These are phyloP conservation scores for Fragilariopsis cylindrus DNA, from an alignment of 108 stramenopile species.

Conservation along the genomic window DNA sequence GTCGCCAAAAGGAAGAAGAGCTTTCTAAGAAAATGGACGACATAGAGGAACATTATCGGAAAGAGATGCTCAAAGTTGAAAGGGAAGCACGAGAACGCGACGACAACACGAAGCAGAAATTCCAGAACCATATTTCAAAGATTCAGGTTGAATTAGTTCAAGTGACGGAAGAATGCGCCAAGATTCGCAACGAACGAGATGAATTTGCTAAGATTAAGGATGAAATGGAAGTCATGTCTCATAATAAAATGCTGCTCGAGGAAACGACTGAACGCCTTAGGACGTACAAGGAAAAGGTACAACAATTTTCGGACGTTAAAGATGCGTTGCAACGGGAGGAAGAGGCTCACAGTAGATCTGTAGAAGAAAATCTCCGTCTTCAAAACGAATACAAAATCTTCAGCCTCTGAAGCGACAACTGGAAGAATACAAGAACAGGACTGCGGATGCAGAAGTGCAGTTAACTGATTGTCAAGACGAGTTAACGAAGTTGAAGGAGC, in stretches of 20 bases:
- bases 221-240: constrained; percentile 72
- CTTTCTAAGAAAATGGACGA: constrained; percentile 50
- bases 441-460: constrained; percentile 72
- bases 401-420: constrained; percentile 73
- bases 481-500: constrained; percentile 44
- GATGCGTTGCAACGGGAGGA: constrained; percentile 75
- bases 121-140: constrained; percentile 36
- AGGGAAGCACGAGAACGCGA: constrained; percentile 35
- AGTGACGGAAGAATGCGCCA: constrained; percentile 31
- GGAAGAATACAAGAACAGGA: constrained; percentile 75
- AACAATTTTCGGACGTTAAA: constrained; percentile 64
- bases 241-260: constrained; percentile 53
- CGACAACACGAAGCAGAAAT: constrained; percentile 38
- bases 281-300: constrained; percentile 63
- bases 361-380: constrained; percentile 69
- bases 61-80: constrained; percentile 76
- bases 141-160: constrained; percentile 43
- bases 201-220: constrained; percentile 62
- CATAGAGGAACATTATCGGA: constrained; percentile 45
- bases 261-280: constrained; percentile 65
- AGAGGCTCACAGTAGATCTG: constrained; percentile 72
- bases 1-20: constrained; percentile 52
- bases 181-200: constrained; percentile 37
- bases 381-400: constrained; percentile 66
- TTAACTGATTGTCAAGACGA: constrained; percentile 61